A percentile compares a stretch with the other conserved stretches of the same genome.
Evolutionary conservation across 495 filamentous ascomycete species (phyloP).

Genomic region (Apiosordaria backusii): DNA sequence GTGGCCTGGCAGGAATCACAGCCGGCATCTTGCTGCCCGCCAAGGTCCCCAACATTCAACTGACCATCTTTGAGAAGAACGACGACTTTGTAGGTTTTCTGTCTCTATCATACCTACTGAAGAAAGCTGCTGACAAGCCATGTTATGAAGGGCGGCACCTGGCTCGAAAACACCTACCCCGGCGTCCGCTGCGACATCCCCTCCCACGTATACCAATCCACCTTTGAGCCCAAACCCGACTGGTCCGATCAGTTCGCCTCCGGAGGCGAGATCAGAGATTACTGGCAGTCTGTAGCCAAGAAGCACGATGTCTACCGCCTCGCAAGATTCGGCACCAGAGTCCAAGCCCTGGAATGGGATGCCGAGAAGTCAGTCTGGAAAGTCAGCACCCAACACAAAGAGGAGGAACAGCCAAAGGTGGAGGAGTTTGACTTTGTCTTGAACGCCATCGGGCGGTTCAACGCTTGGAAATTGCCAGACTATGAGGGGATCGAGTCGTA

Average conservation of each 20-base stretch:
- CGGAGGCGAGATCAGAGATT: constrained; percentile 61
- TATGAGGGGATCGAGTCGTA: constrained; percentile 55
- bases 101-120: no score
- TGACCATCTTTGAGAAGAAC: constrained; percentile 74
- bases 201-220: constrained; percentile 65
- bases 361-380: constrained; percentile 50
- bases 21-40: constrained; percentile 58
- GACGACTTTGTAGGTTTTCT: constrained; percentile 46
- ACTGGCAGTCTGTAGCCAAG: constrained; percentile 57
- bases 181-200: constrained; percentile 70
- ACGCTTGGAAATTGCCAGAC: constrained; percentile 54
- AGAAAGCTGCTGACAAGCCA: constrained; percentile 12
- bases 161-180: constrained; percentile 69
- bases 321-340: constrained; percentile 46
- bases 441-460: constrained; percentile 54
- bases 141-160: constrained; percentile 55
- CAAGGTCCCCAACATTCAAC: constrained; percentile 52
- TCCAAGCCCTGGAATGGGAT: constrained; percentile 55
- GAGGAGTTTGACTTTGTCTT: constrained; percentile 50
- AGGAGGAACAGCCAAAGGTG: constrained; percentile 33
- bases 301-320: constrained; percentile 62
- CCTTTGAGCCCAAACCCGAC: constrained; percentile 61
- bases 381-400: constrained; percentile 33
- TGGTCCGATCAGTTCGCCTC: constrained; percentile 65
- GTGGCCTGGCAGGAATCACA: constrained; percentile 61